These are phyloP conservation scores for Theobroma cacao DNA, from an alignment of 345 rosid genomes.

Conservation along the genomic window DNA sequence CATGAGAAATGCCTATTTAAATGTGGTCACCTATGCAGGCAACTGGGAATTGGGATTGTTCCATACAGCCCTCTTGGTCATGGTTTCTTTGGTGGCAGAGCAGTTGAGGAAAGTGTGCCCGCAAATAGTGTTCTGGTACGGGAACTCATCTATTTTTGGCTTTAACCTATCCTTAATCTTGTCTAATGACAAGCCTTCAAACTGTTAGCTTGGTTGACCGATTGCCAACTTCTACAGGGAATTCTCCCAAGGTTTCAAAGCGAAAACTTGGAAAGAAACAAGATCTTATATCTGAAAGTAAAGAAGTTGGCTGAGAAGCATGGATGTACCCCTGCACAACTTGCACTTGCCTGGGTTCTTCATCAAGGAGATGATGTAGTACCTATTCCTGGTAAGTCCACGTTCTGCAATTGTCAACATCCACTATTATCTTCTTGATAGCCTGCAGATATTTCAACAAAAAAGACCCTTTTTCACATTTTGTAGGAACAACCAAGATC, in stretches of 20 bases:
- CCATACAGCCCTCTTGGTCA: slow-evolving; percentile 53
- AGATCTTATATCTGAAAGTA: slow-evolving; percentile 22
- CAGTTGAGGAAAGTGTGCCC: slow-evolving; percentile 33
- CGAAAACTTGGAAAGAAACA: slow-evolving; percentile 34
- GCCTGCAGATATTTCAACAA: no score
- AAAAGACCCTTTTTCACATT: neutral
- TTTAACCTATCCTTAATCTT: neutral
- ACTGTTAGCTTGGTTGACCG: no score
- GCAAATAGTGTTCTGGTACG: slow-evolving; percentile 34
- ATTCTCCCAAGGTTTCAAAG: no score
- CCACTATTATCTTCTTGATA: neutral
- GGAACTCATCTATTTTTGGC: neutral
- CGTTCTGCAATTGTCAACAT: neutral
- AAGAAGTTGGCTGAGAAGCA: slow-evolving; percentile 30
- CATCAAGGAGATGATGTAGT: slow-evolving; percentile 43
- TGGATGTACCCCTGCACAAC: slow-evolving; percentile 36
- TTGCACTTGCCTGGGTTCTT: slow-evolving; percentile 47
- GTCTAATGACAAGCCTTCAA: no score
- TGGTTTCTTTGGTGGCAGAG: slow-evolving; percentile 54
- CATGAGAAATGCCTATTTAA: neutral
- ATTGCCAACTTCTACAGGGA: no score
- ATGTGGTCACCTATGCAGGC: slow-evolving; percentile 27
- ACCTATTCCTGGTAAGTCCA: slow-evolving; percentile 43
- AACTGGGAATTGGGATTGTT: slow-evolving; percentile 54
- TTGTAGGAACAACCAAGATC: neutral